Conservation (phyloP, 2,329 filamentous ascomycete genomes). For the Claviceps sp. region DNA sequence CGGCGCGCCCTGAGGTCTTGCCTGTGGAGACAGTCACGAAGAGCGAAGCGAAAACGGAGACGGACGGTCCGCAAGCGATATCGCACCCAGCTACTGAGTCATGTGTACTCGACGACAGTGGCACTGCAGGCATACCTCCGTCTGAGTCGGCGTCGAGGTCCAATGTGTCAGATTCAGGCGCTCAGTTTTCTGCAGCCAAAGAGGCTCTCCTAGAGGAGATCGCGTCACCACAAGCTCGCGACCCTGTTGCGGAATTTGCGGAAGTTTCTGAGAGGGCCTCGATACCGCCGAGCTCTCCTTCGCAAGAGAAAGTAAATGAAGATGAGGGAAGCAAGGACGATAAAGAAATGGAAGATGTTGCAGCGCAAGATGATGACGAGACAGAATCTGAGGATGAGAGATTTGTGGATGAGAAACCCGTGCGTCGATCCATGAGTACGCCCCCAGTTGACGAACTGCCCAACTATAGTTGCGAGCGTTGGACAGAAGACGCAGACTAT, state of each 20-base stretch:
- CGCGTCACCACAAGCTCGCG: background rate
- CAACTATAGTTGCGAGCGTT: conserved; percentile 29
- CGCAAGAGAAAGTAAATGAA: conserved; percentile 16
- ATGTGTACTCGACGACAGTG: background rate
- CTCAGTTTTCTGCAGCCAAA: background rate
- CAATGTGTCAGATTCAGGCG: background rate
- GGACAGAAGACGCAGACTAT: conserved; percentile 34
- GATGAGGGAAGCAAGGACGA: background rate
- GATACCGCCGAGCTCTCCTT: conserved; percentile 32
- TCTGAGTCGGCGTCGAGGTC: conserved; percentile 5
- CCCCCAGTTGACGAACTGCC: conserved; percentile 43
- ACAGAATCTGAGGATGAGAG: conserved; percentile 42
- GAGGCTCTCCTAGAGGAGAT: background rate
- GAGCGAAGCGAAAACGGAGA: conserved; percentile 29
- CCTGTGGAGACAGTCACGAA: conserved; percentile 15
- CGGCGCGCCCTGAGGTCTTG: background rate
- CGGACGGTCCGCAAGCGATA: conserved; percentile 14
- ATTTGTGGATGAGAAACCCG: conserved; percentile 33
- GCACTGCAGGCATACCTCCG: background rate
- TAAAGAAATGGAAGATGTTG: background rate
- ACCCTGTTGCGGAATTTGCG: conserved; percentile 2
- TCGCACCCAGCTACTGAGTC: conserved; percentile 1
- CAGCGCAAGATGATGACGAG: conserved; percentile 29
- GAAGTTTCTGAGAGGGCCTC: conserved; percentile 18
- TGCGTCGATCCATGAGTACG: conserved; percentile 38